Conservation (phyloP, 2,329 filamentous ascomycete species). For the Diaporthe capsici region DNA sequence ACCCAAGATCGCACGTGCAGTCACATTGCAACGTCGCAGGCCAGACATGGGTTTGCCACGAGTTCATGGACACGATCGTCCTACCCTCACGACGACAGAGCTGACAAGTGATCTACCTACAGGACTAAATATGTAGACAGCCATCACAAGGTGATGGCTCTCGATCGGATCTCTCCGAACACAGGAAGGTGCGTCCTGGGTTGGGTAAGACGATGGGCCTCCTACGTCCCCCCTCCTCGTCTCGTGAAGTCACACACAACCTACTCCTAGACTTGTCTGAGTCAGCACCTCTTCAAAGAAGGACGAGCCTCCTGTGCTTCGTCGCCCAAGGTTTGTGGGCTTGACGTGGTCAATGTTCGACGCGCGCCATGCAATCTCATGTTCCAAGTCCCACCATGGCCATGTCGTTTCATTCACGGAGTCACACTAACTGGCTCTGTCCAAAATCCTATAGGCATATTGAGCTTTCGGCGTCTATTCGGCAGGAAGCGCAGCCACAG, state of each 20-base stretch:
- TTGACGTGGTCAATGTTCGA: not conserved
- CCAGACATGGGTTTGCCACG: not conserved
- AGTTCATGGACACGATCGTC: not conserved
- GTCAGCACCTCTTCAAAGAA: not conserved
- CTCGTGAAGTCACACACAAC: not conserved
- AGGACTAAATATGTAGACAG: not conserved
- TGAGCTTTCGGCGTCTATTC: constrained; percentile 24
- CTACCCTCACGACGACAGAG: not conserved
- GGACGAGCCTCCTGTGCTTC: constrained; percentile 8
- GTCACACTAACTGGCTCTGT: not conserved
- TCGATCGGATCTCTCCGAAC: constrained; percentile 25
- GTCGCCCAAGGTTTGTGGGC: constrained; percentile 12
- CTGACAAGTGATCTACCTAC: not conserved
- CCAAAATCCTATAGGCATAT: not conserved
- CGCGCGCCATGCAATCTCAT: not conserved
- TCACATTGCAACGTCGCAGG: constrained; percentile 24
- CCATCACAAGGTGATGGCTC: not conserved
- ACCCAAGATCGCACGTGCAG: constrained; percentile 6
- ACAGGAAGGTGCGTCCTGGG: not conserved
- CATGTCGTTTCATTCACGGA: not conserved
- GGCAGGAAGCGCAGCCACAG: constrained; percentile 1
- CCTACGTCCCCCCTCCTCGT: not conserved
- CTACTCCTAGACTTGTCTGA: not conserved
- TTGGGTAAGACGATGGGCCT: not conserved
- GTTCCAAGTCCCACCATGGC: not conserved